Percentiles rank a stretch among this genome's conserved stretches.
These are phyloP conservation scores for Rhodotorula sp. DNA, from an alignment of 1,284 basidiomycete species.

Conservation along the genomic window DNA sequence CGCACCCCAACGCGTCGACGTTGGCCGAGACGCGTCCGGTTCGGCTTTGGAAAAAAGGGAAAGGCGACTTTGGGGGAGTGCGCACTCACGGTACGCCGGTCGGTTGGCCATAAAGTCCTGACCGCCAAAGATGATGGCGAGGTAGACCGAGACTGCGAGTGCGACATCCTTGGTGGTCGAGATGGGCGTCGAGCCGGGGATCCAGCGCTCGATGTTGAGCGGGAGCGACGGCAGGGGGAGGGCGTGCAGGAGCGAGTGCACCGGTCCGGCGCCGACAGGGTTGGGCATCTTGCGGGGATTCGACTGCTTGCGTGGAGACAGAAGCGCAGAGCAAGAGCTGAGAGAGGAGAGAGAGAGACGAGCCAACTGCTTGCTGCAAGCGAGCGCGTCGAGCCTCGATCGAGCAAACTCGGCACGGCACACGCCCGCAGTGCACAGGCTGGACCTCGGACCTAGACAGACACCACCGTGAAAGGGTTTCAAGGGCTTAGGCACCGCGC, in stretches of 20 bases:
- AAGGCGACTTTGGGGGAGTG: background rate
- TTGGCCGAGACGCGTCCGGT: background rate
- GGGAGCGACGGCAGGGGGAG: constrained; percentile 61
- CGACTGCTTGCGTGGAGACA: background rate
- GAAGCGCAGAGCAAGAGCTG: background rate
- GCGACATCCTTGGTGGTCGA: constrained; percentile 75
- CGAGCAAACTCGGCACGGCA: no score
- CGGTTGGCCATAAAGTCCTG: constrained; percentile 73
- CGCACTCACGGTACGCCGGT: constrained; percentile 44
- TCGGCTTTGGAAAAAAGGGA: background rate
- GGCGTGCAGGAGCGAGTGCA: constrained; percentile 56
- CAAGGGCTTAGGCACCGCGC: no score
- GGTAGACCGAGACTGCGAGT: constrained; percentile 71
- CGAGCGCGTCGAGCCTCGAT: background rate
- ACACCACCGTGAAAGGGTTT: no score
- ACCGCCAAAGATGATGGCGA: constrained; percentile 83
- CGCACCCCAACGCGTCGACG: constrained; percentile 6
- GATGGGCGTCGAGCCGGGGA: constrained; percentile 71
- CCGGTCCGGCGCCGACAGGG: constrained; percentile 23
- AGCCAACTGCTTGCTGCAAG: background rate
- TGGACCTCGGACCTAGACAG: background rate
- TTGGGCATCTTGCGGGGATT: constrained; percentile 6
- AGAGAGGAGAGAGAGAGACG: background rate
- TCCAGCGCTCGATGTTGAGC: constrained; percentile 64
- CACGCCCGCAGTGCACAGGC: background rate